A percentile compares a stretch with the other conserved stretches of the same genome.
Evolutionary conservation across 164 flowering plant genomes (phyloP).

Genomic region (Liquidambar formosana): DNA sequence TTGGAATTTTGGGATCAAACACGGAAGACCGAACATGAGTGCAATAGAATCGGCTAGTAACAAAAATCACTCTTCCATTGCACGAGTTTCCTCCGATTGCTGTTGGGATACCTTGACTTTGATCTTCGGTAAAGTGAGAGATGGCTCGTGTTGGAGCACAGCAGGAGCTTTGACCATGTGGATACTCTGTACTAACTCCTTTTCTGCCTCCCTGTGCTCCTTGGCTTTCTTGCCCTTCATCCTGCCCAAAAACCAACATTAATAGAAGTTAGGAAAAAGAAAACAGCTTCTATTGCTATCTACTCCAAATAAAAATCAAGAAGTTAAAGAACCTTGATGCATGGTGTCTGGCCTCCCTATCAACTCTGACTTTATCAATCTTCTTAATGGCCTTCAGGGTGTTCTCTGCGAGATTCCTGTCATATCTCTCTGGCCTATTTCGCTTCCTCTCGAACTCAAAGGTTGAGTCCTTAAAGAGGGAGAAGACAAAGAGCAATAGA

Average conservation of each 20-base stretch:
- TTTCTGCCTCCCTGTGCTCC: conserved; percentile 37
- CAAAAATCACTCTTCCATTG: conserved; percentile 60
- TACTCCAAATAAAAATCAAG: background rate
- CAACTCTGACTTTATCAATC: conserved; percentile 51
- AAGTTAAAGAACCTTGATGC: conserved; percentile 31
- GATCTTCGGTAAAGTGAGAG: conserved; percentile 52
- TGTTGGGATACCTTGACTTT: conserved; percentile 44
- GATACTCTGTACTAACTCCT: conserved; percentile 61
- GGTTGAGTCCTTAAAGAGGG: conserved; percentile 46
- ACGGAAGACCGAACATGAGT: too few relatives aligned
- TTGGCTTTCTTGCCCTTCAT: conserved; percentile 43
- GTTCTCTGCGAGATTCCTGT: conserved; percentile 51
- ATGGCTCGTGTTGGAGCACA: conserved; percentile 38
- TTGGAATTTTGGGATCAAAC: too few relatives aligned
- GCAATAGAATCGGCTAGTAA: background rate
- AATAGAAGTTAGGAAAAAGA: background rate
- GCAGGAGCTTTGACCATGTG: conserved; percentile 56
- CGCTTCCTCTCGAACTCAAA: conserved; percentile 74
- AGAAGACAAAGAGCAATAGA: background rate
- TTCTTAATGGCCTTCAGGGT: conserved; percentile 63
- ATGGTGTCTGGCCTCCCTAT: conserved; percentile 39
- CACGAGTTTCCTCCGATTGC: conserved; percentile 30
- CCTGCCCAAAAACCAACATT: conserved; percentile 25
- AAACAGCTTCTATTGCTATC: background rate
- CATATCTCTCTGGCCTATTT: conserved; percentile 75